Conservation (phyloP, 2,329 filamentous ascomycete genomes). For the Phaeosphaeria sp. region DNA sequence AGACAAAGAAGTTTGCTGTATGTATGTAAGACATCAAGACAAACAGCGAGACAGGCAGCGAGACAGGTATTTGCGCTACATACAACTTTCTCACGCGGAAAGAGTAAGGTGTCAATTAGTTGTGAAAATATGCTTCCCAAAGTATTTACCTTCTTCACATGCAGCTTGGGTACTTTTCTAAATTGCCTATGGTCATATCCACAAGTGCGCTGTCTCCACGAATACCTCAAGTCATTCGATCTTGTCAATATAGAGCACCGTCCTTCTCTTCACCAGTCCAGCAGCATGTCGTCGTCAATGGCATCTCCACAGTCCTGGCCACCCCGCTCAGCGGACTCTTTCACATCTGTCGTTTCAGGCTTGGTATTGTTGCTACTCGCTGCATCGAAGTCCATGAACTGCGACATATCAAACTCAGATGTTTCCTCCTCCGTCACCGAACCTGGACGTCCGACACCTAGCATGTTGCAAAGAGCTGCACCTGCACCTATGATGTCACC, state of each 20-base stretch:
- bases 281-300: conserved; percentile 36
- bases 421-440: not conserved
- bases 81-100: too few species aligned
- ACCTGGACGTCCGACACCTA: not conserved
- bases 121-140: too few species aligned
- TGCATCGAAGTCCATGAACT: conserved; percentile 2
- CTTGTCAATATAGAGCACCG: not conserved
- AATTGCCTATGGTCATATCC: not conserved
- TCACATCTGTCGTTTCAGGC: not conserved
- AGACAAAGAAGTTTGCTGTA: too few species aligned
- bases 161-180: not conserved
- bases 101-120: too few species aligned
- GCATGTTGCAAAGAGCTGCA: not conserved
- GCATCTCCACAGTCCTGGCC: conserved; percentile 9
- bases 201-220: not conserved
- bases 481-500: not conserved
- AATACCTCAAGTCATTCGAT: not conserved
- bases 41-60: too few species aligned
- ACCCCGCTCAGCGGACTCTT: conserved; percentile 1
- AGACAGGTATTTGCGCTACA: too few species aligned
- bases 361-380: not conserved
- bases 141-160: too few species aligned
- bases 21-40: too few species aligned
- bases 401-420: conserved; percentile 6
- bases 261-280: conserved; percentile 20